Percentiles rank a stretch among this genome's conserved stretches.
Conservation (phyloP, 768 basidiomycete genomes). For the Russula virescens region DNA sequence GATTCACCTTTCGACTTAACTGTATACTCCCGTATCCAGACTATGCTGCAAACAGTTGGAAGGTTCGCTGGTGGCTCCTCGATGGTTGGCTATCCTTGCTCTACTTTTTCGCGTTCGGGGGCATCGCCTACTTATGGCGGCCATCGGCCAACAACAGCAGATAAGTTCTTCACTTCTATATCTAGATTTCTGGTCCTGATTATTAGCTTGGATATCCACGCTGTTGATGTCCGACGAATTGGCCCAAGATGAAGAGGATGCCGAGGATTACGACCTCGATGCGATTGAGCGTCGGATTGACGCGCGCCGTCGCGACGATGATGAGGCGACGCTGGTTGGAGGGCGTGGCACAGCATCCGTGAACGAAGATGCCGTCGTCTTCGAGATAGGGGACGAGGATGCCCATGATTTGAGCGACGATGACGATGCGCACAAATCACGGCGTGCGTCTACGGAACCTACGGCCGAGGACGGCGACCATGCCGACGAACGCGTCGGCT, state of each 20-base stretch:
- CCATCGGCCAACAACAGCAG: constrained; percentile 86
- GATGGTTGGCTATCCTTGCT: constrained; percentile 92
- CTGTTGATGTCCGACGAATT: constrained; percentile 96
- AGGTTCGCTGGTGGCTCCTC: constrained; percentile 88
- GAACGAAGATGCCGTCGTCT: constrained; percentile 71
- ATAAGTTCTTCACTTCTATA: constrained; percentile 42
- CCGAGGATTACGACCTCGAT: constrained; percentile 88
- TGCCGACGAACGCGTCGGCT: constrained; percentile 61
- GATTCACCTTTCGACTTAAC: not conserved
- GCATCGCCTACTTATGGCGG: constrained; percentile 89
- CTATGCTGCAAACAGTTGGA: constrained; percentile 89
- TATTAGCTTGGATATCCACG: constrained; percentile 41
- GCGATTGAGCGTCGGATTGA: constrained; percentile 54
- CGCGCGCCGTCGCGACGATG: constrained; percentile 45
- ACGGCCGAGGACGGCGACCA: constrained; percentile 43
- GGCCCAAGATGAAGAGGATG: constrained; percentile 91
- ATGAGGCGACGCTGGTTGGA: constrained; percentile 69
- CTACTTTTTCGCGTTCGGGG: constrained; percentile 73
- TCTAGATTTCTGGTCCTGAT: constrained; percentile 8
- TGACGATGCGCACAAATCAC: constrained; percentile 35
- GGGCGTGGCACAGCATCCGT: constrained; percentile 45
- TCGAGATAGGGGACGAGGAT: constrained; percentile 87
- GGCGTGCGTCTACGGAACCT: constrained; percentile 51
- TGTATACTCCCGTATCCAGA: constrained; percentile 41
- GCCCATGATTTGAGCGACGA: constrained; percentile 52